Evolutionary conservation across 257 asterid genomes (phyloP).

Genomic region (Perilla frutescens): DNA sequence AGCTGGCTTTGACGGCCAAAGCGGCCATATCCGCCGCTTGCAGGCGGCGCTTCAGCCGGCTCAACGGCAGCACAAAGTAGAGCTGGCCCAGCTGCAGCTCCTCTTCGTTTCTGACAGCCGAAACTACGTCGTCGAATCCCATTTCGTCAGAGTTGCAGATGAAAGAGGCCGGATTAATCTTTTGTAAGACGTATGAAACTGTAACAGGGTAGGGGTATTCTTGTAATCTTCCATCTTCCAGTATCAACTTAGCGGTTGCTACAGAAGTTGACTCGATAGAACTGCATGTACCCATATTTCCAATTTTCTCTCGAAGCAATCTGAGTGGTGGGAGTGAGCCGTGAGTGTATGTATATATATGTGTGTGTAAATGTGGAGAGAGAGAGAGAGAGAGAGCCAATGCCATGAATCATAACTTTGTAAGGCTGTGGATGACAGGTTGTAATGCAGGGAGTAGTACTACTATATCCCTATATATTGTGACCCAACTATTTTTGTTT

Average conservation of each 20-base stretch:
- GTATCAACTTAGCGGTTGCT: slow-evolving; percentile 66
- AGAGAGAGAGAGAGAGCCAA: slow-evolving; percentile 7
- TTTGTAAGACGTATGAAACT: slow-evolving; percentile 61
- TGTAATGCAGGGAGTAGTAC: slow-evolving; percentile 31
- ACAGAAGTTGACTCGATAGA: slow-evolving; percentile 64
- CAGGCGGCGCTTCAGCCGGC: slow-evolving; percentile 47
- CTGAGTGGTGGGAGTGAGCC: background rate
- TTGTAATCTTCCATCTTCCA: slow-evolving; percentile 66
- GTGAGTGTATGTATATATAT: background rate
- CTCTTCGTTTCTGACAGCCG: slow-evolving; percentile 62
- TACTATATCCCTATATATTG: slow-evolving; percentile 23
- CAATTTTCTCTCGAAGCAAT: background rate
- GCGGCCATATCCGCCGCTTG: slow-evolving; percentile 87
- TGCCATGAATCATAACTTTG: slow-evolving; percentile 23
- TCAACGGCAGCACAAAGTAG: slow-evolving; percentile 71
- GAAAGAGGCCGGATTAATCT: slow-evolving; percentile 51
- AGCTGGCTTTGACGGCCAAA: slow-evolving; percentile 80
- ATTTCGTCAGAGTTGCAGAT: slow-evolving; percentile 81
- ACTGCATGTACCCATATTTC: slow-evolving; percentile 65
- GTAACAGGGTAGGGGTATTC: slow-evolving; percentile 70
- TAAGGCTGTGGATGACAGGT: slow-evolving; percentile 56
- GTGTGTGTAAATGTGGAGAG: too few species aligned
- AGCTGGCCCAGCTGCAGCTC: slow-evolving; percentile 72
- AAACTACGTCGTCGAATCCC: slow-evolving; percentile 65
- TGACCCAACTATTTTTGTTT: slow-evolving; percentile 36